phyloP scores from a whole-genome alignment of 108 stramenopile species.

The Nitzschia sp. region DNA sequence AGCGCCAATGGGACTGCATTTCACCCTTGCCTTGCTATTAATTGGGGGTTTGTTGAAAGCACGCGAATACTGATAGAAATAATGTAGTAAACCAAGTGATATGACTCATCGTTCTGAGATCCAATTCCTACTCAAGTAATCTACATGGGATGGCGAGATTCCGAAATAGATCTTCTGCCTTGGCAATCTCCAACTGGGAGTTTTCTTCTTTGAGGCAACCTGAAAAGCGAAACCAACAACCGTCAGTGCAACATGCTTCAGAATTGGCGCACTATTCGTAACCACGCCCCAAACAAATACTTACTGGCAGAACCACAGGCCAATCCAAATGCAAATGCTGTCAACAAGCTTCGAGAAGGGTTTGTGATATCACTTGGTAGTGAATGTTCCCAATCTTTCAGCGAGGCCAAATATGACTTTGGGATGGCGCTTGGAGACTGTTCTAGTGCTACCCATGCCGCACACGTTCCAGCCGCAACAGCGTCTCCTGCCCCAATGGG shows the following conservation, averaged over 20 bases:
- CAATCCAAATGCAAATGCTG: constrained; percentile 72
- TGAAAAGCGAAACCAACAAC: constrained; percentile 61
- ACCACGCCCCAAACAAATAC: not conserved
- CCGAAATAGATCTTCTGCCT: constrained; percentile 52
- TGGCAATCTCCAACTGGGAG: constrained; percentile 60
- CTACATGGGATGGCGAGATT: not conserved
- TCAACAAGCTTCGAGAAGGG: constrained; percentile 4
- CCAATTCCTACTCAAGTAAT: not conserved
- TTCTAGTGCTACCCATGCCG: constrained; percentile 64
- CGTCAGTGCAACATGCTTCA: constrained; percentile 53
- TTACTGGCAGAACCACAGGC: constrained; percentile 75
- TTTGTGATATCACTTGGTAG: constrained; percentile 6
- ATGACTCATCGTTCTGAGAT: too few species aligned
- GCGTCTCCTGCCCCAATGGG: constrained; percentile 89
- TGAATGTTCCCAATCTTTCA: not conserved
- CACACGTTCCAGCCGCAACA: constrained; percentile 78
- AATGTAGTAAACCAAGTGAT: too few species aligned
- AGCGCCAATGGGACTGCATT: too few species aligned
- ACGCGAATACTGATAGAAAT: too few species aligned
- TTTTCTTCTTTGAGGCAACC: constrained; percentile 82
- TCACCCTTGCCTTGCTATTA: too few species aligned
- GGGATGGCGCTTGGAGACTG: not conserved
- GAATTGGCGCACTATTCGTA: not conserved
- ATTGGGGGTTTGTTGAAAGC: too few species aligned
- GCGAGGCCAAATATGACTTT: not conserved